Conservation (phyloP, 768 basidiomycete genomes). For the Cyclocybe aegerita region DNA sequence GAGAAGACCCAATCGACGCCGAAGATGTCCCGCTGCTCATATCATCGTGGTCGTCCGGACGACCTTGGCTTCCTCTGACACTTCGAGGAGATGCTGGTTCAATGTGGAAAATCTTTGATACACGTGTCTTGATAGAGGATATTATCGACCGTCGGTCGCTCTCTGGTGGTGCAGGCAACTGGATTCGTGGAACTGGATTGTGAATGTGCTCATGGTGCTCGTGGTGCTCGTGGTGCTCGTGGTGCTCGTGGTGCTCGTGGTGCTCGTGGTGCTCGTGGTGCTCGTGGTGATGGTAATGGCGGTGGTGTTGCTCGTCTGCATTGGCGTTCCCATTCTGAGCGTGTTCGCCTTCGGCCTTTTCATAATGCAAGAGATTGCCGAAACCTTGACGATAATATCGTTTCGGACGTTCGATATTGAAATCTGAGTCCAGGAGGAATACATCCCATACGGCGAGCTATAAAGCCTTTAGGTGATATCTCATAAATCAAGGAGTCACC, state of each 20-base stretch:
- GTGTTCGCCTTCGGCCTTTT: slow-evolving; percentile 21
- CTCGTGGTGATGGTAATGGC: background rate
- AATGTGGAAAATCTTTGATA: slow-evolving; percentile 46
- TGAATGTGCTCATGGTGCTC: slow-evolving; percentile 1
- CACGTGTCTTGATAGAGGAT: slow-evolving; percentile 45
- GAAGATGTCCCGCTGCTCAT: slow-evolving; percentile 18
- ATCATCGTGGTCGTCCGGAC: slow-evolving; percentile 12
- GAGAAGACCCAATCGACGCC: slow-evolving; percentile 35
- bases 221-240: slow-evolving; percentile 15
- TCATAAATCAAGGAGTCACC: slow-evolving; percentile 1
- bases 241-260: slow-evolving; percentile 3
- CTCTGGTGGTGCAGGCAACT: slow-evolving; percentile 13
- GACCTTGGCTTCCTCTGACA: slow-evolving; percentile 10
- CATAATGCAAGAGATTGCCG: slow-evolving; percentile 52
- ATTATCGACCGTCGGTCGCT: slow-evolving; percentile 39
- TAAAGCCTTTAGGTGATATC: background rate
- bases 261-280: background rate
- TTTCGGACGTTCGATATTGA: slow-evolving; percentile 86
- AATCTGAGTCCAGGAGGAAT: slow-evolving; percentile 87
- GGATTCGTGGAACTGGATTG: slow-evolving; percentile 3
- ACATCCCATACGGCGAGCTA: slow-evolving; percentile 91
- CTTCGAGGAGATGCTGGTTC: slow-evolving; percentile 2
- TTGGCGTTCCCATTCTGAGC: background rate
- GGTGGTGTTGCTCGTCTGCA: slow-evolving; percentile 1
- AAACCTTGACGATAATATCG: slow-evolving; percentile 87